These are phyloP conservation scores for Amylostereum chailletii DNA, from an alignment of 1,284 basidiomycete species.

Conservation along the genomic window DNA sequence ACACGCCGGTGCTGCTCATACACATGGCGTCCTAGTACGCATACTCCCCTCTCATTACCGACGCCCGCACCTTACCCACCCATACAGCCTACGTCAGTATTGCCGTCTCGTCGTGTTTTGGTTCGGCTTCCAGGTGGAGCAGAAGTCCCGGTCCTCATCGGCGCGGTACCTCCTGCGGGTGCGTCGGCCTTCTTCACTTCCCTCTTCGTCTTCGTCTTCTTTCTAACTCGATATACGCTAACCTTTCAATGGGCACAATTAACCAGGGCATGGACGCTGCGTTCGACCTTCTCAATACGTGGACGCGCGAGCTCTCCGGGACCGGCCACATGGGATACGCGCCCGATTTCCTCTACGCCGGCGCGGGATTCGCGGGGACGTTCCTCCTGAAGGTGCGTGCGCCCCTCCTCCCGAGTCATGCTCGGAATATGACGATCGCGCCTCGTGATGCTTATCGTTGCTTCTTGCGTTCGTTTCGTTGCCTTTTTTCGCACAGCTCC, in stretches of 20 bases:
- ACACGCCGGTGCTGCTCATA: constrained; percentile 25
- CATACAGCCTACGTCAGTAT: constrained; percentile 20
- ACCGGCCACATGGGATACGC: constrained; percentile 28
- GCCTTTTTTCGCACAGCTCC: constrained; percentile 10
- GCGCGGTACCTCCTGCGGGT: constrained; percentile 16
- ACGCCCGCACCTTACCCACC: background rate
- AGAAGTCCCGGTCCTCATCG: constrained; percentile 14
- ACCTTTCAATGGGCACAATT: background rate
- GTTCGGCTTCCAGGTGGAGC: constrained; percentile 21
- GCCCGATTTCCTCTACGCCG: constrained; percentile 32
- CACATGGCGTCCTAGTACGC: constrained; percentile 21
- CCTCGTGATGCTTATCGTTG: background rate
- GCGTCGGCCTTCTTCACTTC: constrained; percentile 19
- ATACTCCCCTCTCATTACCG: constrained; percentile 3
- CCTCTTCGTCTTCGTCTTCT: background rate
- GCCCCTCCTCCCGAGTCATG: background rate
- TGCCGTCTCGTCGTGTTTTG: constrained; percentile 25
- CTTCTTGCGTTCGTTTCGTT: background rate
- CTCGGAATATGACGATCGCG: background rate
- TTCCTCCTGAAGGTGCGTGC: constrained; percentile 23
- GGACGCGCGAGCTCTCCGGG: constrained; percentile 20
- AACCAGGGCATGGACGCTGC: constrained; percentile 23
- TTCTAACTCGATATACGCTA: background rate
- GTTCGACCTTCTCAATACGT: constrained; percentile 18
- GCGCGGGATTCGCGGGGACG: constrained; percentile 32